Evolutionary conservation across 129 eudicot species (phyloP).

Genomic region (Daucus carota): DH1_v3.0 NC_030383.2:60133501-60134000

Average conservation of each 20-base stretch:
- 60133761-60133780: neutral
- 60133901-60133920: too few species aligned
- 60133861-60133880: too few species aligned
- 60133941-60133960: too few species aligned
- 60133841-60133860: too few species aligned
- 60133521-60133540: conserved; percentile 67
- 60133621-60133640: conserved; percentile 70
- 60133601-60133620: conserved; percentile 65
- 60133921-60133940: too few species aligned
- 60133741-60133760: neutral
- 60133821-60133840: too few species aligned
- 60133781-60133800: too few species aligned
- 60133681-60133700: neutral
- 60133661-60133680: neutral
- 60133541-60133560: conserved; percentile 62
- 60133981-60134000: too few species aligned
- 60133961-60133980: too few species aligned
- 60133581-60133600: conserved; percentile 62
- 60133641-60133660: conserved; percentile 76
- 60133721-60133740: neutral
- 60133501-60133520: conserved; percentile 81
- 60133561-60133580: conserved; percentile 59
- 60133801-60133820: too few species aligned
- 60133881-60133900: too few species aligned
- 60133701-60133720: neutral